Evolutionary conservation across 345 rosid genomes (phyloP).

Genomic region (Limnanthes douglasii): DNA sequence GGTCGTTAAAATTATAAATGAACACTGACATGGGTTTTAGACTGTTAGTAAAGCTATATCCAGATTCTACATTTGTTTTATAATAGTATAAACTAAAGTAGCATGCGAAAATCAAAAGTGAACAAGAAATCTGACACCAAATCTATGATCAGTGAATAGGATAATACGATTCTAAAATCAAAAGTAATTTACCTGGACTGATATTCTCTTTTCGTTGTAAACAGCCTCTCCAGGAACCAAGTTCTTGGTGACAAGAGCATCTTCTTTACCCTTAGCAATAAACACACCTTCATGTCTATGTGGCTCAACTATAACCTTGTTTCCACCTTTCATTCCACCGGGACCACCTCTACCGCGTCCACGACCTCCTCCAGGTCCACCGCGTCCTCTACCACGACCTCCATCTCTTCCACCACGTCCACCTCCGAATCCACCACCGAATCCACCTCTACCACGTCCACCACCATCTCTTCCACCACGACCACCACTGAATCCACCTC

Average conservation of each 20-base stretch:
- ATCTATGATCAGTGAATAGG: not conserved
- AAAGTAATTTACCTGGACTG: conserved; percentile 46
- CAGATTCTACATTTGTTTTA: not conserved
- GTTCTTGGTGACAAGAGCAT: conserved; percentile 84
- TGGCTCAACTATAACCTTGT: conserved; percentile 69
- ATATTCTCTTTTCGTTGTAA: conserved; percentile 82
- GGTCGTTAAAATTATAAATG: not conserved
- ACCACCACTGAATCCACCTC: too few species aligned
- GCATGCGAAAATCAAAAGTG: not conserved
- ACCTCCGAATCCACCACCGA: too few species aligned
- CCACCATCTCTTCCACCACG: conserved; percentile 26
- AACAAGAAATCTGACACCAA: not conserved
- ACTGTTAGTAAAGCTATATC: too few species aligned
- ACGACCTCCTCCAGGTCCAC: conserved; percentile 25
- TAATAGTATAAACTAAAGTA: not conserved
- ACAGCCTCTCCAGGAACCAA: conserved; percentile 90
- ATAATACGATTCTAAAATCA: not conserved
- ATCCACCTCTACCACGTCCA: too few species aligned
- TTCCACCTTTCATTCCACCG: conserved; percentile 88
- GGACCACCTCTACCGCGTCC: conserved; percentile 36
- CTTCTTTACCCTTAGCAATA: conserved; percentile 86
- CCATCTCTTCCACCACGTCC: conserved; percentile 26
- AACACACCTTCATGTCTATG: conserved; percentile 86
- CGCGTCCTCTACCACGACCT: conserved; percentile 20
- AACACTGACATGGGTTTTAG: too few species aligned